A percentile compares a stretch with the other conserved stretches of the same genome.
Evolutionary conservation across 306 rosid genomes (phyloP).

Genomic region (Erythrophleum fordii): DNA sequence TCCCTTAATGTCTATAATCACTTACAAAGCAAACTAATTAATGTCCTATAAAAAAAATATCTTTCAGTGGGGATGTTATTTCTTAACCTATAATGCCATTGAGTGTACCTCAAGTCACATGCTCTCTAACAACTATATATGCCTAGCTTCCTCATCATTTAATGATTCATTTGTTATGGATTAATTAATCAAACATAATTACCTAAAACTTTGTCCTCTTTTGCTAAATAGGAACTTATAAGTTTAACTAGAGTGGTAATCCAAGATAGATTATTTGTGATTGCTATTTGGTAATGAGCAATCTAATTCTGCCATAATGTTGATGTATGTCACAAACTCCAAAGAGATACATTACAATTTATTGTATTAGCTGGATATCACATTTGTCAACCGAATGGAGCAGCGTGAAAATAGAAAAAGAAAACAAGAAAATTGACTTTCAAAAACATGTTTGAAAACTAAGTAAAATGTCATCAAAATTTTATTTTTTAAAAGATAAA

Average conservation of each 20-base stretch:
- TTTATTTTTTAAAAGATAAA: no score
- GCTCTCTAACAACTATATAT: slow-evolving; percentile 34
- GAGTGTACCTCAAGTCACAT: slow-evolving; percentile 78
- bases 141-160: slow-evolving; percentile 51
- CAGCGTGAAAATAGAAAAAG: no score
- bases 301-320: neutral
- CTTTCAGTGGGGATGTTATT: slow-evolving; percentile 61
- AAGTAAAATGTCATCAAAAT: no score
- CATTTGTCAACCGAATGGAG: no score
- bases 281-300: slow-evolving; percentile 17
- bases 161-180: slow-evolving; percentile 21
- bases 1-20: slow-evolving; percentile 48
- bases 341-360: no score
- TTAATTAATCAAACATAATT: slow-evolving; percentile 28
- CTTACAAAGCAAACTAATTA: slow-evolving; percentile 73
- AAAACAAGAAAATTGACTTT: no score
- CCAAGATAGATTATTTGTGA: slow-evolving; percentile 21
- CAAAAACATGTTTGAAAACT: no score
- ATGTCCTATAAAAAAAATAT: slow-evolving; percentile 47
- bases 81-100: slow-evolving; percentile 57
- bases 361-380: no score
- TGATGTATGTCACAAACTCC: no score
- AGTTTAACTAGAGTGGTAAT: neutral
- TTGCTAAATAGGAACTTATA: slow-evolving; percentile 21
- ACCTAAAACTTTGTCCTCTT: slow-evolving; percentile 27